Evolutionary conservation across 1,284 basidiomycete species (phyloP), one percentile per base, ranked within the genome.

Genomic region (Cryptococcus deneoformans): DNA sequence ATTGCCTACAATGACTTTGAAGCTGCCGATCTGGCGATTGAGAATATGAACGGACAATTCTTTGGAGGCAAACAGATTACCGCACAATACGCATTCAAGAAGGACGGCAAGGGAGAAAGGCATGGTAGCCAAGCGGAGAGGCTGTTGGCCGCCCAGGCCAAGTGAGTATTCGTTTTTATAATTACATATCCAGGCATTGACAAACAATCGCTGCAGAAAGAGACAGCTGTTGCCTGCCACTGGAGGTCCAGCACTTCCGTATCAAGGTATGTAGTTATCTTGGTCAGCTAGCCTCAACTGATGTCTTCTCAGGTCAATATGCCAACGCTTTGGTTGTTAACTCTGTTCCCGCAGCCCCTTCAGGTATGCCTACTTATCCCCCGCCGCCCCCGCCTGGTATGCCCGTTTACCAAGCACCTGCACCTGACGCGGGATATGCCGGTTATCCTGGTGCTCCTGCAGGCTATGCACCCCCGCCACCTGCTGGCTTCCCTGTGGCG

Each of bases 61-160:
- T 82, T 99, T 48, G 93, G 95, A 87, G 98, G 98, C 82, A 96
- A 96, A 78, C 89, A 93, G 58, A 90, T 98, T 72, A 87, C 87
- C 14, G 93, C 97, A 12, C 92, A 95, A 76, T 98, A 96, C 74
- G 95, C 95, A 4, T 95, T 97, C 84, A 98, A 98, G 79, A 98
- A 98, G 80, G 96, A 99, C 69, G 92, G 91, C 55, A 97, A 98
- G 77, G 93, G 94, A 60, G 95, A 99, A 77, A 85, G 94, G 14
- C 96, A 99, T 71, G 96, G 95, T 40, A 96, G 94, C 4, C 83
- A 89, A 20, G 94, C 96, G 2, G 95, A 99, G 79, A 87, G 95
- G 59, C 83, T 98, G 47, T 85, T 99, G 63, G 93, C 95, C 1
- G 87, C 91, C 1, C 93, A 98, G 77, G 95, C 96, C 43, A 85